Evolutionary conservation across 495 filamentous ascomycete species (phyloP), one percentile per base, ranked within the genome.

Genomic region (Immersiella caudata): DNA sequence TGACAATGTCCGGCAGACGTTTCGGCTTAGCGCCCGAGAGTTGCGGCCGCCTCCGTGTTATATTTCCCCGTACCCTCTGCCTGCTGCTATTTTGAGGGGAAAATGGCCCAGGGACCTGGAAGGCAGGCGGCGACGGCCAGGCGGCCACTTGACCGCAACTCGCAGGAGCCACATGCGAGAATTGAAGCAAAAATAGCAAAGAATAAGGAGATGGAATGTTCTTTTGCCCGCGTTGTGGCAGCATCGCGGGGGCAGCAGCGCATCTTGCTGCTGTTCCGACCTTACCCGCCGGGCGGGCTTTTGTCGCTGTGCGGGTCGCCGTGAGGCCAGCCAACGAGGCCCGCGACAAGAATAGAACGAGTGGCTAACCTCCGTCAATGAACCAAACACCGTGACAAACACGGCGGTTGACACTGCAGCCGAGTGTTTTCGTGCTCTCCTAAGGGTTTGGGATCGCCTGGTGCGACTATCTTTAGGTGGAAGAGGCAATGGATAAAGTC

Each of bases 371-470:
- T 59, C 27, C 21, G 22, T 35, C 56, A 27, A 50, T 20, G 24
- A 58, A 46, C 33, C 27, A 58, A 64, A 24, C 66, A 29, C 52
- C 24, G 52, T n/a, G 52, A n/a, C 21, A 55, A 55, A 55, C 52
- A 64, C 70, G 49, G 33, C 20, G 14, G 64, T 70, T 68, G 64
- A 67, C 60, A 70, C 69, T n/a, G 22, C 49, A 62, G 27, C 33
- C 21, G 49, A 62, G 56, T 55, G 9, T 27, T 14, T 21, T 27
- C 26, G 35, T 16, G 14, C 25, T 26, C 56, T 61, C 49, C 20
- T 14, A 40, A 25, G 26, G 20, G 46, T 26, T 61, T 29, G 25
- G 40, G 16, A 18, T 54, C 3, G 14, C 24, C 11, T 66, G 25
- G 51, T 59, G 52, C 59, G 60, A 57, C 66, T 60, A 59, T 67